Base-by-base conservation (phyloP, 805 yeast genomes). In the Danielia oregonensis region DNA sequence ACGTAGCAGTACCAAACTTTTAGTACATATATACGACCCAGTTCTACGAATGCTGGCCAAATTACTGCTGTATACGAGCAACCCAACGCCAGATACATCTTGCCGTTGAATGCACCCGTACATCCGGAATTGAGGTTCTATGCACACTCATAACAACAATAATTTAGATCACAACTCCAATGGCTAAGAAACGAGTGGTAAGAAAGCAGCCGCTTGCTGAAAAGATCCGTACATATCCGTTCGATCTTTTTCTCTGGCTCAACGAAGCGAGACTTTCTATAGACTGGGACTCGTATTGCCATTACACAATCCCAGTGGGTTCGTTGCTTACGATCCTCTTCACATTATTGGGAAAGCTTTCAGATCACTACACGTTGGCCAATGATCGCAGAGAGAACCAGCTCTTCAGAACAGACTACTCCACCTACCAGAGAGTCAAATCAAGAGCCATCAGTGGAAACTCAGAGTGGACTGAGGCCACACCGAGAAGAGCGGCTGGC, bases 201-300 rank as follows among this genome's bases (percentile, higher is more conserved):
- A 42, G 66, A 35, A 53, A 48, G 29, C 64, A 52, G 35, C 56
- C 61, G 32, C 39, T 63, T n/a, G 32, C 51, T 21, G 49, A 58
- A 23, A 55, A 53, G 34, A 48, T 66, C 32, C 53, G 43, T 18
- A 44, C 56, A 13, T 61, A 53, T 33, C 73, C 73, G 4, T 57
- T 63, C 25, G 73, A 68, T 32, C 36, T 59, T 19, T 54, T 56
- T 30, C 52, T 68, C 5, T 59, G 54, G 35, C 18, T 61, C 31
- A 62, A 66, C 35, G 73, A 68, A 37, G 24, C 51, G n/a, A 40
- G 58, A 15, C 41, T 59, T 13, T 60, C 69, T 4, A 63, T 68
- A 11, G 71, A 65, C 21, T 67, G 72, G 72, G 71, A 68, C 38
- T 59, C 55, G 24, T 59, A 61, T 36, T 42, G 56, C 17, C 44